A percentile compares a stretch with the other conserved stretches of the same genome.
phyloP scores from a whole-genome alignment of 169 alveolate species.

The Plasmodium coatneyi region DNA sequence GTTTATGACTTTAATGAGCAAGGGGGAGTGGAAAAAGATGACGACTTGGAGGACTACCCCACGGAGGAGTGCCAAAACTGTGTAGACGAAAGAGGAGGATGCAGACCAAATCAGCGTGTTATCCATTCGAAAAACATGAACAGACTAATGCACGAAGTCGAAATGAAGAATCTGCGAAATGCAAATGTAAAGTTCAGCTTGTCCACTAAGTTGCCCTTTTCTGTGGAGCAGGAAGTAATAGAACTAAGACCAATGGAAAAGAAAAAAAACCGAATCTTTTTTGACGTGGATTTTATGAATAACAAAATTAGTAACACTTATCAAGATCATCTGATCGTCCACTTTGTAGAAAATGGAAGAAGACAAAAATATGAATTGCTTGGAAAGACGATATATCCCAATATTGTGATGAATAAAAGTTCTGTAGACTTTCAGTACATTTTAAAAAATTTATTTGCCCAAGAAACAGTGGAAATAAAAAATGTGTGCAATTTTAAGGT shows the following conservation, averaged over 20 bases:
- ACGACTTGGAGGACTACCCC: neutral
- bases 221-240: conserved; percentile 30
- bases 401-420: conserved; percentile 50
- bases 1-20: conserved; percentile 33
- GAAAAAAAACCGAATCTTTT: conserved; percentile 28
- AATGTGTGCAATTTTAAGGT: conserved; percentile 61
- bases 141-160: conserved; percentile 57
- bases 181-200: conserved; percentile 40
- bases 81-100: neutral
- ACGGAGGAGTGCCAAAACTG: neutral
- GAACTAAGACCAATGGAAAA: conserved; percentile 44
- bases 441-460: conserved; percentile 67
- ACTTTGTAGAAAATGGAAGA: conserved; percentile 51
- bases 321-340: conserved; percentile 34
- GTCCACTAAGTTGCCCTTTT: conserved; percentile 52
- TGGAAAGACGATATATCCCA: conserved; percentile 62
- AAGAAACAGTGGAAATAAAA: conserved; percentile 59
- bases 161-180: conserved; percentile 36
- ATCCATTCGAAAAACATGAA: conserved; percentile 10
- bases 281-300: conserved; percentile 61
- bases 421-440: conserved; percentile 66
- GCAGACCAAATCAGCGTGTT: neutral
- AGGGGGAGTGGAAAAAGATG: neutral
- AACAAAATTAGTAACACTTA: conserved; percentile 36
- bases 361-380: conserved; percentile 65